Evolutionary conservation across 352 stramenopile species (phyloP), one percentile per base, ranked within the genome.

Genomic region (Pythium grandisporangium): DNA sequence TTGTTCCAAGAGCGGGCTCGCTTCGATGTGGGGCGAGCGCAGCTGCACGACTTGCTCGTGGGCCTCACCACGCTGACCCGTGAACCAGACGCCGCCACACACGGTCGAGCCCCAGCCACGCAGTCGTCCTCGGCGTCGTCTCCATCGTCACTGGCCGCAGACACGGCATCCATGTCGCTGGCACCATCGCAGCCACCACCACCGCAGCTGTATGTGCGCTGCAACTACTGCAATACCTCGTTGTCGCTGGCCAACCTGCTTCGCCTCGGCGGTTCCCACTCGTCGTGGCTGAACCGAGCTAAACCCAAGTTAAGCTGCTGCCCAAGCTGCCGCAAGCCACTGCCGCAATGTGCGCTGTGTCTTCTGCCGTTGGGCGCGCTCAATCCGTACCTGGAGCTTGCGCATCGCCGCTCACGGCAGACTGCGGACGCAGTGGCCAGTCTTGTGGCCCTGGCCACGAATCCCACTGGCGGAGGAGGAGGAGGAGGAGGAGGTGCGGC

Each of bases 331-430:
- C 84, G 89, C 43, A 97, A 97, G 51, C 93, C 93, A 10, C 50
- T 97, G 2, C 90, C 90, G 7, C 71, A 95, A 49, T 98, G 93
- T 44, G 84, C 89, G 3, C 68, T 98, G 29, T 98, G 93, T 55
- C 63, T 98, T 44, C 63, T 97, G 12, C 84, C 85, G 5, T 81
- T 98, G 37, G 93, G 91, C n/a, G 88, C 79, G 14, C 51, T 97
- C 14, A 98, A 98, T 59, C 93, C 93, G 13, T 97, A 97, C 64
- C 88, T 97, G 64, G 90, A 98, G 63, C 61, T 98, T 10, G 92
- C 89, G 8, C 75, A 86, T 33, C 80, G 80, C 6, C 72, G 77
- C 3, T 80, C 72, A 32, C 68, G 81, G 47, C 66, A 83, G 35
- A 70, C 65, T 3, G 54, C 70, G 5, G 70, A 88, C 8, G 62